These are phyloP conservation scores for Microcos paniculata DNA, from an alignment of 345 rosid genomes.

Conservation along the genomic window DNA sequence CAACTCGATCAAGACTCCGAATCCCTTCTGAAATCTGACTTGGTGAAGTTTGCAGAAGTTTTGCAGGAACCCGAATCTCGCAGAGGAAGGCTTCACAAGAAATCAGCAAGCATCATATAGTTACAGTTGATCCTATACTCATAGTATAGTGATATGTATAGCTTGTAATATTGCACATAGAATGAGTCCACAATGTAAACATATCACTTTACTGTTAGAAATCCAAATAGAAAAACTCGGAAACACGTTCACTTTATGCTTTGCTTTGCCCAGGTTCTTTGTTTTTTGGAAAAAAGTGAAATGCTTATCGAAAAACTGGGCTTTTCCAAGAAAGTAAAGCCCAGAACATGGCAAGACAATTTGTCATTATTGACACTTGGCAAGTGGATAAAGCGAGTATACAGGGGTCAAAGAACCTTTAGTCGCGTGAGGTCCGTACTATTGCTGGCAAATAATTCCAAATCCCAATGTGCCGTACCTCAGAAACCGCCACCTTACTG, in stretches of 20 bases:
- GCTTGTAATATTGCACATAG: not conserved
- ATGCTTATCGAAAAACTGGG: not conserved
- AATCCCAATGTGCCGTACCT: not conserved
- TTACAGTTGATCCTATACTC: not conserved
- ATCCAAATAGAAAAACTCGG: not conserved
- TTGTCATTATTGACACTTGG: not conserved
- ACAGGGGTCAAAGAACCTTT: not conserved
- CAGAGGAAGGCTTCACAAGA: constrained; percentile 34
- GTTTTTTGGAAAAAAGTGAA: not conserved
- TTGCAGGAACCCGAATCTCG: constrained; percentile 41
- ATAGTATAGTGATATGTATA: not conserved
- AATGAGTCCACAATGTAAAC: not conserved
- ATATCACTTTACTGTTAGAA: not conserved
- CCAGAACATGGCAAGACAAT: not conserved
- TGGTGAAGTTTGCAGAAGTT: constrained; percentile 63
- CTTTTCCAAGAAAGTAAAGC: not conserved
- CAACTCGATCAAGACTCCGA: constrained; percentile 9
- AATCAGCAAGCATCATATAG: constrained; percentile 41
- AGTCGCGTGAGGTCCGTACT: not conserved
- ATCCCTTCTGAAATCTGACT: constrained; percentile 35
- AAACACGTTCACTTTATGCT: not conserved
- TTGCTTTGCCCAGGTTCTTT: not conserved
- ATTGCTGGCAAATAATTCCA: not conserved
- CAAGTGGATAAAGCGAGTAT: not conserved
- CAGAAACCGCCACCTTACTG: not conserved